Conservation (phyloP, 2,329 filamentous ascomycete genomes). For the Stagonosporopsis vannaccii region DNA sequence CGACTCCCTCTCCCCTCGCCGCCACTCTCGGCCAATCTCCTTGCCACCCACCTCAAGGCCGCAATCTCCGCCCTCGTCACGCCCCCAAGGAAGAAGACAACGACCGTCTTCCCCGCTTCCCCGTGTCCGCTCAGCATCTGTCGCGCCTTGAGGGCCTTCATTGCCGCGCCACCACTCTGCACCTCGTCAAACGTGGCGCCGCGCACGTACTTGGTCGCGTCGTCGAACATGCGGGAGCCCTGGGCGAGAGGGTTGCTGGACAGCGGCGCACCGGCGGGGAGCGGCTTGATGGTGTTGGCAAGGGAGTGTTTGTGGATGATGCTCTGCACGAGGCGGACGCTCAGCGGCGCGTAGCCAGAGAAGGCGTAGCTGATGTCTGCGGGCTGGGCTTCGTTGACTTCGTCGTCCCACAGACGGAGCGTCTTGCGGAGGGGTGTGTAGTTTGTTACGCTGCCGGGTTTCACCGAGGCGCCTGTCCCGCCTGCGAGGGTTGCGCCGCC, state of each 20-base stretch:
- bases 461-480: conserved; percentile 35
- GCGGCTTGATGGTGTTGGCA: conserved; percentile 62
- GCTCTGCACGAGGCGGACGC: conserved; percentile 88
- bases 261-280: conserved; percentile 40
- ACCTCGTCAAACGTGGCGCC: conserved; percentile 91
- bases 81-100: conserved; percentile 97
- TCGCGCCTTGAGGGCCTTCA: conserved; percentile 87
- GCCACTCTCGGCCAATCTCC: conserved; percentile 71
- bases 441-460: conserved; percentile 68
- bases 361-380: conserved; percentile 98
- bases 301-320: conserved; percentile 90
- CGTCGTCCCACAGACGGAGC: conserved; percentile 89
- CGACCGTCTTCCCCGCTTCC: conserved; percentile 74
- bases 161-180: conserved; percentile 78
- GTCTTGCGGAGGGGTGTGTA: conserved; percentile 88
- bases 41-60: conserved; percentile 86
- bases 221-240: conserved; percentile 94
- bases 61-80: conserved; percentile 97
- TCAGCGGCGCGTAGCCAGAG: conserved; percentile 93
- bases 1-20: conserved; percentile 73
- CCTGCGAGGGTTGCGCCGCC: conserved; percentile 57
- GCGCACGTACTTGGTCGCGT: conserved; percentile 83
- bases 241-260: conserved; percentile 68
- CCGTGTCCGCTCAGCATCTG: conserved; percentile 75
- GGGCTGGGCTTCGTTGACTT: conserved; percentile 93